Evolutionary conservation across 805 yeast species (phyloP), one percentile per base, ranked within the genome.

Genomic region (Starmerella davenportii): DNA sequence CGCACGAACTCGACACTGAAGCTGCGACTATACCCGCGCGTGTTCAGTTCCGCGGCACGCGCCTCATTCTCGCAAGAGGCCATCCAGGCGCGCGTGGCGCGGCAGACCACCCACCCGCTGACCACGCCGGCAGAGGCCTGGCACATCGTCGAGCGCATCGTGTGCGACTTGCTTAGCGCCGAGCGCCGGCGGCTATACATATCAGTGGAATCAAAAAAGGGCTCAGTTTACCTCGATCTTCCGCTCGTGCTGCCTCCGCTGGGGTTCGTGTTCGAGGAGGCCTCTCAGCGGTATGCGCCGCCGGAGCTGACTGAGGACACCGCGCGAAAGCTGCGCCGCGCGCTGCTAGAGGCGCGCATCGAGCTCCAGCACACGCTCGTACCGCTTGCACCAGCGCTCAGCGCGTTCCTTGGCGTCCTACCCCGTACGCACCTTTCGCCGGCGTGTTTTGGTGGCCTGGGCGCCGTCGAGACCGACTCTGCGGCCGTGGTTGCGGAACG

Each of bases 401-500:
- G 37, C 11, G n/a, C 17, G 14, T 36, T 40, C 24, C 24, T 41
- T 19, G 38, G 37, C 28, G 21, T 33, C 20, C 9, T 3, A 13
- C 16, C 16, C 25, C 30, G 21, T 15, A 21, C 15, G 23, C 7
- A n/a, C 16, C 41, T 45, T 9, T 39, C 45, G 15, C 16, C n/a
- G 41, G 51, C 8, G 37, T 51, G 20, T 41, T 53, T 16, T 21
- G 47, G 37, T 20, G 36, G 42, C 19, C 39, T 49, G 18, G 53
- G 54, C 15, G 28, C 35, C 17, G 32, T 36, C 13, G n/a, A 30
- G 9, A 16, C 36, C 9, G 39, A 56, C 50, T 48, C 61, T 20
- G 77, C 72, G 43, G 60, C 63, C 15, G 53, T 61, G 24, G 58
- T 78, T 11, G 61, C 64, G 13, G 57, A 58, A 16, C 62, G 70